Conservation (phyloP, 305 asterid species). For the Fraxinus paxiana region DNA sequence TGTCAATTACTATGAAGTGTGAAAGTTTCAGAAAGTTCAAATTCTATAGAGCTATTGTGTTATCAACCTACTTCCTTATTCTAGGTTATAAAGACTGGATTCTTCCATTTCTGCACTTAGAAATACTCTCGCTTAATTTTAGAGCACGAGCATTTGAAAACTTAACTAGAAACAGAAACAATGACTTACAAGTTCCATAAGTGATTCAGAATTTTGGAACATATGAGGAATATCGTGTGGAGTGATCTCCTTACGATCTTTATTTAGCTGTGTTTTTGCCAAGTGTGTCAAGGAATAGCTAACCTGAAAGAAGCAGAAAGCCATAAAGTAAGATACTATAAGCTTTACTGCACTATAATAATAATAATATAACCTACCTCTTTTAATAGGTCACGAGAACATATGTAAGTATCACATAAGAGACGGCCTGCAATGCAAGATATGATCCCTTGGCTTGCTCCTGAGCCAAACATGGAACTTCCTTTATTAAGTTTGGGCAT, state of each 20-base stretch:
- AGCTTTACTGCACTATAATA: not conserved
- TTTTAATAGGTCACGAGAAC: slow-evolving; percentile 83
- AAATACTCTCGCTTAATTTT: not conserved
- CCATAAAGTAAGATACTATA: slow-evolving; percentile 23
- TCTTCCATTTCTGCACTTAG: not conserved
- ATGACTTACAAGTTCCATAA: slow-evolving; percentile 74
- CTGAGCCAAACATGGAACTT: slow-evolving; percentile 70
- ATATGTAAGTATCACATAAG: slow-evolving; percentile 83
- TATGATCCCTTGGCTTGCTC: slow-evolving; percentile 91
- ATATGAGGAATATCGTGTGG: slow-evolving; percentile 76
- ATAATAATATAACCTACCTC: slow-evolving; percentile 51
- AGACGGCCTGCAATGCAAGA: slow-evolving; percentile 95
- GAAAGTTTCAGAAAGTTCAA: not conserved
- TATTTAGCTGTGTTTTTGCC: slow-evolving; percentile 75
- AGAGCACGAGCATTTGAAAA: slow-evolving; percentile 8
- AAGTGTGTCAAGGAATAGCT: slow-evolving; percentile 92
- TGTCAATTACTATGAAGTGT: not conserved
- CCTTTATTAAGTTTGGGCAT: slow-evolving; percentile 94
- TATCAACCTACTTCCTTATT: not conserved
- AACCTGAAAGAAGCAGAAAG: slow-evolving; percentile 54
- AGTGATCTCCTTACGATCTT: slow-evolving; percentile 75
- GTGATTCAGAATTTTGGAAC: slow-evolving; percentile 75
- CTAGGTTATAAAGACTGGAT: not conserved
- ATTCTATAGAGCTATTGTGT: slow-evolving; percentile 3
- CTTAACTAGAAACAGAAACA: slow-evolving; percentile 8